Percentiles rank a stretch among this genome's conserved stretches.
These are phyloP conservation scores for Huiozyma naganishii DNA, from an alignment of 805 yeast species.

Conservation along the genomic window DNA sequence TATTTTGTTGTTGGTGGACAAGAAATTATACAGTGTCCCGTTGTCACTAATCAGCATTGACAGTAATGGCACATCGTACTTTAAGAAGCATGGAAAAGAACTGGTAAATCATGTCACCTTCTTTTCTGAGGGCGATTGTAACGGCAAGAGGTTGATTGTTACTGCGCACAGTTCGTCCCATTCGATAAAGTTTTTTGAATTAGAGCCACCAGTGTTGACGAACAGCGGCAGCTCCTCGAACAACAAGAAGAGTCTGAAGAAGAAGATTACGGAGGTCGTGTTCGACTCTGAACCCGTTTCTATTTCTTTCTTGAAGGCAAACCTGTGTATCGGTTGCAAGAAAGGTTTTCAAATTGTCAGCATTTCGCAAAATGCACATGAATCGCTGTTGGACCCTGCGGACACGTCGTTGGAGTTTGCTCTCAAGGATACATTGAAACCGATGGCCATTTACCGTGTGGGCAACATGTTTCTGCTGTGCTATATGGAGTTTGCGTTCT, in stretches of 20 bases:
- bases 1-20: slow-evolving; percentile 71
- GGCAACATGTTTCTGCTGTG: slow-evolving; percentile 81
- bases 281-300: slow-evolving; percentile 87
- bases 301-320: slow-evolving; percentile 78
- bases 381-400: slow-evolving; percentile 91
- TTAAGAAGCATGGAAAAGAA: slow-evolving; percentile 57
- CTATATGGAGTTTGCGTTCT: slow-evolving; percentile 88
- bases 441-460: slow-evolving; percentile 82
- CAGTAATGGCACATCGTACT: slow-evolving; percentile 32
- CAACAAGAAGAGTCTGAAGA: slow-evolving; percentile 61
- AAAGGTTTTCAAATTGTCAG: slow-evolving; percentile 94
- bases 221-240: slow-evolving; percentile 25
- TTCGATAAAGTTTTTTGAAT: slow-evolving; percentile 66
- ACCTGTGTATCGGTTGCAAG: slow-evolving; percentile 89
- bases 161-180: slow-evolving; percentile 80
- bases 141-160: slow-evolving; percentile 78
- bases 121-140: slow-evolving; percentile 87
- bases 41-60: slow-evolving; percentile 46
- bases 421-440: slow-evolving; percentile 56
- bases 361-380: slow-evolving; percentile 72
- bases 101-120: slow-evolving; percentile 80
- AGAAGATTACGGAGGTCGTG: slow-evolving; percentile 60
- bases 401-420: slow-evolving; percentile 96
- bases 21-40: slow-evolving; percentile 66
- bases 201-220: slow-evolving; percentile 55